Evolutionary conservation across 257 asterid genomes (phyloP), one percentile per base, ranked within the genome.

Genomic region (Penstemon barbatus): DNA sequence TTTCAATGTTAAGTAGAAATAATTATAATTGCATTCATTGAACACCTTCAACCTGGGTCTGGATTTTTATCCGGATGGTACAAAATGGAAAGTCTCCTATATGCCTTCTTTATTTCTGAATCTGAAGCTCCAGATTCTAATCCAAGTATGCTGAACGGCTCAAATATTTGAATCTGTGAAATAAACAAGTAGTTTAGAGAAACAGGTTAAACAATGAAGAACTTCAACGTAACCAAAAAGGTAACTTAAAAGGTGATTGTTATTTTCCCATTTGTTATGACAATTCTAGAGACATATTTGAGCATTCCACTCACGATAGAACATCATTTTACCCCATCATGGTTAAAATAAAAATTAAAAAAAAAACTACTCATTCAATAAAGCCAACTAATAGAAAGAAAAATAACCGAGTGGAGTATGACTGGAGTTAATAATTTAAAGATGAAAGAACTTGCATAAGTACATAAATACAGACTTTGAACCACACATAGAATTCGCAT

Each of bases 1-100:
- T 51, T 19, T 44, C 25, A 71, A 59, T 50, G 46, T 11, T 15
- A 52, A 72, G 39, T n/a, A 66, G 60, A 56, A 12, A 60, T 49
- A 74, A 63, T 25, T 55, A 61, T 45, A 80, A 71, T 64, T 54
- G 60, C 71, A 79, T 55, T 63, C 75, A 77, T 50, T 65, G 41
- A 81, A 82, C 86, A 82, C 82, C 86, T 79, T 82, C 87, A 86
- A 94, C 99, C 99, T 91, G 99, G 99, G 79, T 91, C 98, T 52
- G 99, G 99, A 91, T 94, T 94, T 86, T 94, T 94, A 81, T 94
- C 99, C 61, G 99, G 99, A 76, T 94, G 99, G 87, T 89, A 94
- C 61, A 87, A 85, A 80, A 94, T 82, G 74, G 99, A 94, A 74
- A 91, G 92, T 76, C 87, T 94, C 87, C 99, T 86, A 69, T 94